Evolutionary conservation across 768 basidiomycete species (phyloP), one percentile per base, ranked within the genome.

Genomic region (Amanita muscaria): DNA sequence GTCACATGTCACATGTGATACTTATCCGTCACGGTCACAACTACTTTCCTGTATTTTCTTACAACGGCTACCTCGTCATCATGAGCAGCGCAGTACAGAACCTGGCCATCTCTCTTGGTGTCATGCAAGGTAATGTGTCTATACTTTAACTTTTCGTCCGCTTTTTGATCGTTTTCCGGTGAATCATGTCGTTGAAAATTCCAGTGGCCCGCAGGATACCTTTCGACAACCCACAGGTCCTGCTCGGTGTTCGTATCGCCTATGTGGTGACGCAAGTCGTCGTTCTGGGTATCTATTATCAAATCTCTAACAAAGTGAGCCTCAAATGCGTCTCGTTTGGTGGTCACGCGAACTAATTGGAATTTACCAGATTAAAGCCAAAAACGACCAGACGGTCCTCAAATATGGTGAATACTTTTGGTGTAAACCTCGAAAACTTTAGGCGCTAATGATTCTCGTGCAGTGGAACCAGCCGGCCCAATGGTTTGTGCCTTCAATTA

Each of bases 321-420:
- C 4, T n/a, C 21, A 18, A 5, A 19, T 25, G 2, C 23, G 11
- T 21, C 30, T 4, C 25, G 8, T 42, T 9, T 1, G 12, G 7
- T 6, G 12, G 30, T 25, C 4, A 38, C 47, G n/a, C 11, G 33
- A 12, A 16, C 30, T 46, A 23, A 38, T 40, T 35, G 16, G 21
- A 22, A 39, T 23, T 45, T 49, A 37, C 15, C 51, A 96, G 89
- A 80, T 97, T 64, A 93, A 88, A 74, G 66, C 76, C 57, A 93
- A 92, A 79, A 98, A 98, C 56, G 94, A 99, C 67, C 77, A 84
- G 62, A 90, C 90, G 1, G 88, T 94, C 21, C 71, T 99, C 56
- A 99, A 96, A 77, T 99, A 94, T 66, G 88, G 88, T 83, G 33
- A 44, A 77, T 74, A 15, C 16, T n/a, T 21, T 40, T 21, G 33